Conservation (phyloP, 2,329 filamentous ascomycete species). For the Ascochyta viciae-villosae region DNA sequence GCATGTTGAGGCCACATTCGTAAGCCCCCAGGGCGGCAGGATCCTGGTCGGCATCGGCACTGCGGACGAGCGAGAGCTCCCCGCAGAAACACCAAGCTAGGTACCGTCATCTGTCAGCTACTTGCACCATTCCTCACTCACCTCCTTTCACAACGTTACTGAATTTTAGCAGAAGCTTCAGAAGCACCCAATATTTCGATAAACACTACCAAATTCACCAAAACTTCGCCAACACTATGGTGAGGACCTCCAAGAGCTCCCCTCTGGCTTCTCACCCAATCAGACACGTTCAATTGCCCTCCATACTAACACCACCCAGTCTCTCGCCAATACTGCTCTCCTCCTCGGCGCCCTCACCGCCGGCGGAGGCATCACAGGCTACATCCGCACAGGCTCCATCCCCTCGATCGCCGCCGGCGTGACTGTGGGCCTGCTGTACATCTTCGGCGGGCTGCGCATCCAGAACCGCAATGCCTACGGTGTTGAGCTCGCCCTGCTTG, state of each 20-base stretch:
- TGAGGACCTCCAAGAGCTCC: constrained; percentile 1
- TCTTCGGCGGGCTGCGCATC: constrained; percentile 81
- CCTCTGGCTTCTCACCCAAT: constrained; percentile 3
- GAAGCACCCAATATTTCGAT: neutral
- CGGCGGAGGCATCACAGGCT: constrained; percentile 86
- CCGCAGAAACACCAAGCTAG: constrained; percentile 21
- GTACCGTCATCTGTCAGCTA: constrained; percentile 7
- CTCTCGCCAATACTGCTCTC: constrained; percentile 71
- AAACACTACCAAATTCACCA: too few species aligned
- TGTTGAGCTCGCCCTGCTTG: constrained; percentile 85
- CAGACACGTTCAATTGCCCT: neutral
- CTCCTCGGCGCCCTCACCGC: constrained; percentile 83
- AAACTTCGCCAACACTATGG: neutral
- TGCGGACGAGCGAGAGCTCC: constrained; percentile 20
- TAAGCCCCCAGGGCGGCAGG: constrained; percentile 16
- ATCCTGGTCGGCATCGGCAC: constrained; percentile 18
- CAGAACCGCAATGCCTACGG: constrained; percentile 79
- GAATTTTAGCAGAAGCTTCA: neutral
- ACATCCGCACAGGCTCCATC: constrained; percentile 80
- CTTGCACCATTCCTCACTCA: constrained; percentile 6
- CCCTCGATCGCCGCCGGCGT: constrained; percentile 87
- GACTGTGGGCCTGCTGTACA: constrained; percentile 80
- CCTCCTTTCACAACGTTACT: neutral
- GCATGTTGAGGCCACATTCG: constrained; percentile 37
- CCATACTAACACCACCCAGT: constrained; percentile 25